phyloP scores from a whole-genome alignment of 1,284 basidiomycete species.

The Ceratobasidium sp. region DNA sequence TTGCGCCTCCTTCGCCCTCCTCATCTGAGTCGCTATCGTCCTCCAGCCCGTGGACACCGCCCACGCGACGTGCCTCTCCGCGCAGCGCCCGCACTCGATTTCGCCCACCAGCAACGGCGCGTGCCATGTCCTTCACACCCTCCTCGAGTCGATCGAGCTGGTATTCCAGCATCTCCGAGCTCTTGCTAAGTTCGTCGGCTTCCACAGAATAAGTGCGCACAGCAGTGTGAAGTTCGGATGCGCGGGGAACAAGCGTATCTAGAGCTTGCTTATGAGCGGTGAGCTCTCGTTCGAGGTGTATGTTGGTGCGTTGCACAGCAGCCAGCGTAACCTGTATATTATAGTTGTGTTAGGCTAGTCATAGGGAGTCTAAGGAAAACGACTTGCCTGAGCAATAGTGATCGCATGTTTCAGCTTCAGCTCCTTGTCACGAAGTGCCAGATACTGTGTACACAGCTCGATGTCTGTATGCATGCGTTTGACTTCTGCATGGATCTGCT shows the following conservation, averaged over 20 bases:
- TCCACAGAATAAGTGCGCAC: conserved; percentile 35
- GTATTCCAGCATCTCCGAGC: conserved; percentile 44
- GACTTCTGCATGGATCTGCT: not conserved
- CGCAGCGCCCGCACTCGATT: conserved; percentile 35
- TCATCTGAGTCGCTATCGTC: conserved; percentile 39
- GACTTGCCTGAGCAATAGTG: conserved; percentile 41
- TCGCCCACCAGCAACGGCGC: conserved; percentile 38
- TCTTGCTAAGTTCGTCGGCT: conserved; percentile 39
- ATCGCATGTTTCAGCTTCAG: conserved; percentile 43
- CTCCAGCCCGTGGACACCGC: conserved; percentile 39
- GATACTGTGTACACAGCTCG: conserved; percentile 42
- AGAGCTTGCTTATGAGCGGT: conserved; percentile 43
- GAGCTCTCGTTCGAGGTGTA: conserved; percentile 36
- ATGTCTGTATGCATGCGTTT: conserved; percentile 45
- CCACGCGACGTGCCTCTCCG: conserved; percentile 24
- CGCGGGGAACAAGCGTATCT: conserved; percentile 34
- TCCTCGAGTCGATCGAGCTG: conserved; percentile 44
- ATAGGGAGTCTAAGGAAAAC: not conserved
- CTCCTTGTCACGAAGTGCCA: conserved; percentile 41
- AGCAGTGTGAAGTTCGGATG: conserved; percentile 25
- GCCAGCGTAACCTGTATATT: conserved; percentile 29
- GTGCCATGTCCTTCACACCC: conserved; percentile 40
- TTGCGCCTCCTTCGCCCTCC: conserved; percentile 4
- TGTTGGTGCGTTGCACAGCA: conserved; percentile 42
- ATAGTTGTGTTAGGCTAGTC: not conserved